A percentile compares a stretch with the other conserved stretches of the same genome.
Evolutionary conservation across 2,329 filamentous ascomycete genomes (phyloP).

Genomic region (Aureobasidium sp.): DNA sequence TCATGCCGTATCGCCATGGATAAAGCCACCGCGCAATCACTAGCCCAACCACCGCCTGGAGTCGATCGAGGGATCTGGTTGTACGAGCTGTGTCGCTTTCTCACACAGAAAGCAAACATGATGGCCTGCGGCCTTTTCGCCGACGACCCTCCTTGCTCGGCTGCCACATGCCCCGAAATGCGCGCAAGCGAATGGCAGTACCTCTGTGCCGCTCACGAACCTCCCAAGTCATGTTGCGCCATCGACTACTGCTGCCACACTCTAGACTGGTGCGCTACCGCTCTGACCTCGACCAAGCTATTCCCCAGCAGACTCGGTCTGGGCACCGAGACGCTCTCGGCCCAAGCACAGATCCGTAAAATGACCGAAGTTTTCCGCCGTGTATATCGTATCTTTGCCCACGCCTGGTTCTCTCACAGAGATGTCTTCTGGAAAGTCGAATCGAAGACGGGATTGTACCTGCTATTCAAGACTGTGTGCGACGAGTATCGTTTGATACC

Average conservation of each 20-base stretch:
- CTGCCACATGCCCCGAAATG: constrained; percentile 92
- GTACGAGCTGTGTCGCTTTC: constrained; percentile 93
- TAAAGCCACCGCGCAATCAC: constrained; percentile 64
- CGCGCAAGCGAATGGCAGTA: constrained; percentile 99
- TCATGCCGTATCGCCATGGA: constrained; percentile 71
- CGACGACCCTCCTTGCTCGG: constrained; percentile 81
- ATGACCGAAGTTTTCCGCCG: constrained; percentile 91
- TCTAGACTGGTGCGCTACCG: constrained; percentile 93
- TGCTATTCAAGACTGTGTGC: constrained; percentile 95
- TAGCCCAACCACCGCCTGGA: constrained; percentile 72
- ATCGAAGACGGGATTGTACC: constrained; percentile 81
- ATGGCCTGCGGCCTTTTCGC: constrained; percentile 90
- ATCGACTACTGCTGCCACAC: constrained; percentile 99
- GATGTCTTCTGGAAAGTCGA: constrained; percentile 94
- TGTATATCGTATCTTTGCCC: constrained; percentile 93
- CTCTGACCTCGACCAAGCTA: constrained; percentile 87
- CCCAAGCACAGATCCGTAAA: constrained; percentile 62
- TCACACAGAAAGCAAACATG: constrained; percentile 89
- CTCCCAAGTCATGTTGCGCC: constrained; percentile 92
- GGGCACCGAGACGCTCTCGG: constrained; percentile 33
- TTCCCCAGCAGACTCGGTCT: constrained; percentile 78
- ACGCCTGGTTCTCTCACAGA: constrained; percentile 97
- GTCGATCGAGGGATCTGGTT: constrained; percentile 89
- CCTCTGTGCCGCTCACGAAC: constrained; percentile 92
- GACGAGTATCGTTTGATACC: constrained; percentile 85